Conservation (phyloP, 345 rosid genomes). For the Clarkia xantiana region DNA sequence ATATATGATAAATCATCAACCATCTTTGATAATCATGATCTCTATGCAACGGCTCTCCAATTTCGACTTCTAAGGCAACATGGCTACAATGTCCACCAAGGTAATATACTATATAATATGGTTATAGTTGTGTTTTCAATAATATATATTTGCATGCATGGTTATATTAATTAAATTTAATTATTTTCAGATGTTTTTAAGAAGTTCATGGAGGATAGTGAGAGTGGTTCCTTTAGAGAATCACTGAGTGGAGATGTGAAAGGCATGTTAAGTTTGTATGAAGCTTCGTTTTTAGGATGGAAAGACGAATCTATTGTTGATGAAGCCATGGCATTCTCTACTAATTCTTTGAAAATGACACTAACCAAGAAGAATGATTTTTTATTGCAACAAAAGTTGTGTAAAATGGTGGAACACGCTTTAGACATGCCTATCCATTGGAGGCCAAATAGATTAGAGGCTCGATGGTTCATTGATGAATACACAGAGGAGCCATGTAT, state of each 20-base stretch:
- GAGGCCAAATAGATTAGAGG: constrained; percentile 10
- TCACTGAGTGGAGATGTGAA: constrained; percentile 7
- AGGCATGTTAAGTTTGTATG: constrained; percentile 16
- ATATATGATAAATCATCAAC: not conserved
- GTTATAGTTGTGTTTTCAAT: too few relatives aligned
- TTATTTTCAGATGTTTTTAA: constrained; percentile 6
- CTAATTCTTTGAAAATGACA: not conserved
- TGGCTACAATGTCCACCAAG: constrained; percentile 12
- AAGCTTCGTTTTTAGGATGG: constrained; percentile 12
- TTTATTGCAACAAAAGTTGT: not conserved
- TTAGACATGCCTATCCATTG: constrained; percentile 13
- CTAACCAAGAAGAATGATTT: not conserved
- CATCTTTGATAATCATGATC: not conserved
- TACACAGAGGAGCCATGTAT: constrained; percentile 4
- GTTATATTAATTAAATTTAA: too few relatives aligned
- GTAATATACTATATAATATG: too few relatives aligned
- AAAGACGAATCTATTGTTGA: constrained; percentile 9
- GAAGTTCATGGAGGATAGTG: constrained; percentile 5
- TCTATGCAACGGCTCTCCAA: constrained; percentile 7
- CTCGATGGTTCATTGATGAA: constrained; percentile 10
- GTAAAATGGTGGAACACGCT: constrained; percentile 4
- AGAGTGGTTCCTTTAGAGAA: constrained; percentile 8
- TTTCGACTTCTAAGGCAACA: constrained; percentile 18
- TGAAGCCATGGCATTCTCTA: constrained; percentile 5
- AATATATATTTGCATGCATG: too few relatives aligned